Evolutionary conservation across 441 rosid species (phyloP), one percentile per base, ranked within the genome.

Genomic region (Omphalea diandra): DNA sequence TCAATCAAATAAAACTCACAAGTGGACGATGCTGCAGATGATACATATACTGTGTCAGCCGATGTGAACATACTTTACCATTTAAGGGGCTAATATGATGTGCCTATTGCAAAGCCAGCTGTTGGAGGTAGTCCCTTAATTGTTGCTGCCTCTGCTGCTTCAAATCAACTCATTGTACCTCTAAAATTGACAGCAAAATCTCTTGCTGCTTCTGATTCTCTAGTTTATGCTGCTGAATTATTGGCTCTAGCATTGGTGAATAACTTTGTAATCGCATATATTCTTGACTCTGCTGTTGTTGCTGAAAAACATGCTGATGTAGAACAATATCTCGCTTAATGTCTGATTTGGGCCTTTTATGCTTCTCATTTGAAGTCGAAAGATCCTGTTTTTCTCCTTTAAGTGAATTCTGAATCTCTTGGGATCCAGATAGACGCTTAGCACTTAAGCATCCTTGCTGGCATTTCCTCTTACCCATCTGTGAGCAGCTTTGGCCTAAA

Each of bases 11-110:
- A 73, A 33, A 55, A 82, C 91, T 83, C 81, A 88, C 97, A 24
- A 83, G 77, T 68, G 98, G 93, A 52, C 93, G 83, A 75, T 85
- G 97, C 27, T 90, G 83, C 79, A 88, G 97, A 77, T 90, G 95
- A 84, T 85, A 93, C 47, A 90, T 73, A 74, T 90, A 93, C 71
- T 90, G 98, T 90, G 83, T 87, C 54, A 93, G 73, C 64, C 95
- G 81, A 29, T 97, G 89, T 67, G 91, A 86, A 76, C 98, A 90
- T 33, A 88, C 86, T 67, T 87, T 88, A 60, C 84, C 74, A 62
- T 90, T 94, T 72, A 72, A 80, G 65, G 83, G 81, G 63, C 80
- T 86, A 75, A 77, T 15, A 31, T 70, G 73, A 76, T 67, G 58
- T 73, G 67, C 72, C 60, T 83, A 76, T 56, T 87, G 97, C 79